Base-by-base conservation (phyloP, 1,284 basidiomycete species). In the Mycosarcoma maydis region DNA sequence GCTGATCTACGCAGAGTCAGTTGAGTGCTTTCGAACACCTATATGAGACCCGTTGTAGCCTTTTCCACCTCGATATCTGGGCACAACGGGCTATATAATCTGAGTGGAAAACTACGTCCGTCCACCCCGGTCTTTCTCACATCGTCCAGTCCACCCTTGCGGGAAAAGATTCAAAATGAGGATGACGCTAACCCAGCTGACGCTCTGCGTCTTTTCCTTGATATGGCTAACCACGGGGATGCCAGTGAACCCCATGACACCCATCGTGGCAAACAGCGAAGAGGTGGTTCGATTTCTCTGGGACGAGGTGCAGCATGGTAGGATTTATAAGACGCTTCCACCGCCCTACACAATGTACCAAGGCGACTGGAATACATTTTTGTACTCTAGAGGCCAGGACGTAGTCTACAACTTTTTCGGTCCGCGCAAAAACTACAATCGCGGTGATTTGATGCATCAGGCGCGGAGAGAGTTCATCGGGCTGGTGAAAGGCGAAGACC, bases 261-360 rank as follows among this genome's bases (percentile, higher is more conserved):
- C 32, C 32, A n/a, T 34, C 32, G 16, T 34, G 6, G 32, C 8
- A 16, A 38, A 29, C 4, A 39, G 45, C 27, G 45, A 48, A 29
- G 24, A 37, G 16, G 34, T 17, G 23, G 19, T 48, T 26, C 34
- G 19, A 26, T 27, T 29, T 16, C 45, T 48, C 23, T 41, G 47
- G 47, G 22, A 40, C 29, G n/a, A 23, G 23, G 33, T 37, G 11
- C 22, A 46, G 3, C 5, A 34, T 8, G 44, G 44, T 24, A 16
- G 16, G 30, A 14, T 46, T 33, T 23, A 20, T 2, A 36, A 26
- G 9, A 4, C 4, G 5, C 32, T 46, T 16, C 44, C 44, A n/a
- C 32, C 6, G 6, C 32, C 9, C 8, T 34, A 34, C 16, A 16
- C 32, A 9, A 6, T 11, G 6, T 6, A 11, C 6, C 32, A 34